Base-by-base conservation (phyloP, 169 alveolate genomes). In the Besnoitia besnoiti region DNA sequence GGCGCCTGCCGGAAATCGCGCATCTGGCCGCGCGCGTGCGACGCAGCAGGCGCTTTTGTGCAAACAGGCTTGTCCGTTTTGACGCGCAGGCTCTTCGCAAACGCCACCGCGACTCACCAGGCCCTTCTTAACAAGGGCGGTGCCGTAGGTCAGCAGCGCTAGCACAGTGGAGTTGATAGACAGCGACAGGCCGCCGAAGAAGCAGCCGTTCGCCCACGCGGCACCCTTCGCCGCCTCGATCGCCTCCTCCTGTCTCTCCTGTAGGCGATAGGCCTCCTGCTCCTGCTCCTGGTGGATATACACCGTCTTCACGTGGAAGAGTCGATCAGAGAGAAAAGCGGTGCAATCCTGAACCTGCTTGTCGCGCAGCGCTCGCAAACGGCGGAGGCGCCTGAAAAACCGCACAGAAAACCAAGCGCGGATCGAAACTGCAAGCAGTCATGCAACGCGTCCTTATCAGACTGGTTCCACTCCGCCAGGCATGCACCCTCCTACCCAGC, bases 241-340 rank as follows among this genome's bases (percentile, higher is more conserved):
- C 33, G 62, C 59, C 92, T 89, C 51, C 44, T 37, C 30, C 30
- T 80, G 49, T 39, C 24, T 50, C n/a, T 42, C 51, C 59, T 55
- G 50, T 37, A 55, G 40, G 42, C 88, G 93, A 1, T 0, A 24
- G 12, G 27, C n/a, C n/a, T 89, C 88, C 67, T 87, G 91, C 67
- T 87, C 84, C 67, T 87, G 91, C 85, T 87, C 84, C 91, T 87
- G 91, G 85, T 87, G 91, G 59, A 87, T 46, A 67, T 87, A 87
- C 85, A 87, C 91, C 85, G 85, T 73, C 40, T 47, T 30, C 67
- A 39, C 61, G n/a, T 73, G 84, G 61, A 51, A 44, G 47, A 87
- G 85, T 30, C 91, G 91, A 67, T 87, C 85, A 40, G 77, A 16
- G 33, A 46, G 84, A 37, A 59, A 62, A 42, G 42, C 61, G 24